These are phyloP conservation scores for Pholiota conissans DNA, from an alignment of 768 basidiomycete species.

Conservation along the genomic window DNA sequence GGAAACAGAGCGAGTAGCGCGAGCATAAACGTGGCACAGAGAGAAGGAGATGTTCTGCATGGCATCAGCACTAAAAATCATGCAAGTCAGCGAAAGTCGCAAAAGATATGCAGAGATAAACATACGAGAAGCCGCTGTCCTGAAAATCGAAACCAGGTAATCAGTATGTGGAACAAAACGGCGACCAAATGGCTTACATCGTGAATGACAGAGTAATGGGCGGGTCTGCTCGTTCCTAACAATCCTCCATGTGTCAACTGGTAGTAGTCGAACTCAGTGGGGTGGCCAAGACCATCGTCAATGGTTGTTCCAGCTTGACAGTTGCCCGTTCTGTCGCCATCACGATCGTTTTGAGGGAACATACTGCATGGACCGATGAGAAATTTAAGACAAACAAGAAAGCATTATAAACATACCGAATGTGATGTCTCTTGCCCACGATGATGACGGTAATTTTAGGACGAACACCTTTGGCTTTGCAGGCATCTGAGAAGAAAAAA, in stretches of 20 bases:
- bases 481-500: conserved; percentile 50
- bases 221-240: conserved; percentile 66
- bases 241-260: conserved; percentile 77
- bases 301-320: conserved; percentile 80
- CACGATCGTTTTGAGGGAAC: conserved; percentile 27
- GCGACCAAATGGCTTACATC: conserved; percentile 33
- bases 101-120: not conserved
- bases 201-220: conserved; percentile 47
- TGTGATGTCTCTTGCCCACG: conserved; percentile 77
- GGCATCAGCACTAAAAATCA: conserved; percentile 50
- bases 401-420: conserved; percentile 30
- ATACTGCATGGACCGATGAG: conserved; percentile 24
- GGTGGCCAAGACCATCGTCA: conserved; percentile 69
- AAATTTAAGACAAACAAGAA: not conserved
- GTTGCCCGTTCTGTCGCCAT: conserved; percentile 70
- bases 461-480: conserved; percentile 48
- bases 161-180: not conserved
- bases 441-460: conserved; percentile 78
- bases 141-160: conserved; percentile 14
- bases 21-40: conserved; percentile 78
- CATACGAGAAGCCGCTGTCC: conserved; percentile 62
- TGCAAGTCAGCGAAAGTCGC: not conserved
- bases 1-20: conserved; percentile 81
- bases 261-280: conserved; percentile 78
- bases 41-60: conserved; percentile 71